These are phyloP conservation scores for Phlegmacium glaucopus DNA, from an alignment of 768 basidiomycete genomes.

Conservation along the genomic window DNA sequence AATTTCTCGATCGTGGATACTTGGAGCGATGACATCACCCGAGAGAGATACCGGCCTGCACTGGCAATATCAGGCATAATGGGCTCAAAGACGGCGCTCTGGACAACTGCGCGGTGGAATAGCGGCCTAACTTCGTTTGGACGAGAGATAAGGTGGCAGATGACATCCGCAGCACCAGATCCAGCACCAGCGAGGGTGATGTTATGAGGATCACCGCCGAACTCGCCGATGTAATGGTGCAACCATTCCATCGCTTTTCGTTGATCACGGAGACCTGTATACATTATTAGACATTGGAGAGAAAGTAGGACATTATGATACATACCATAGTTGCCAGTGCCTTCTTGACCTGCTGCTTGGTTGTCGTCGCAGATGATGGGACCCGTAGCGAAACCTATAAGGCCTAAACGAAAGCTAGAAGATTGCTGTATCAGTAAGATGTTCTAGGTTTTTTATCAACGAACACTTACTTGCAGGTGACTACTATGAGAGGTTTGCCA, in stretches of 20 bases:
- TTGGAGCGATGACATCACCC: conserved; percentile 54
- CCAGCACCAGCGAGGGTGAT: conserved; percentile 50
- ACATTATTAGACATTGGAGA: conserved; percentile 2
- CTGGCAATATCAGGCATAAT: conserved; percentile 55
- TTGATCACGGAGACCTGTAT: conserved; percentile 60
- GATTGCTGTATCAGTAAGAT: conserved; percentile 1
- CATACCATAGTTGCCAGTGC: conserved; percentile 76
- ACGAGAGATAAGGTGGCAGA: conserved; percentile 60
- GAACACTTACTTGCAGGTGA: conserved; percentile 68
- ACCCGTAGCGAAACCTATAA: conserved; percentile 75
- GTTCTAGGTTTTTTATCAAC: conserved; percentile 1
- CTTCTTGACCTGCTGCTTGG: conserved; percentile 57
- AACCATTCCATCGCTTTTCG: conserved; percentile 63
- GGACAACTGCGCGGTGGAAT: conserved; percentile 74
- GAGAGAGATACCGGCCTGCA: conserved; percentile 66
- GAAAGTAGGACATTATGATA: conserved; percentile 2
- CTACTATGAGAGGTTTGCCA: conserved; percentile 65
- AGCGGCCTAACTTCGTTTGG: conserved; percentile 57
- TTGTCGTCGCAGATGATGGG: conserved; percentile 67
- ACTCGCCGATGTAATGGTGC: conserved; percentile 52
- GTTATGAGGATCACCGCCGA: conserved; percentile 66
- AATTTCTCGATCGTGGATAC: conserved; percentile 59
- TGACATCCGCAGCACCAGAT: conserved; percentile 55
- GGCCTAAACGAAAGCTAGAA: conserved; percentile 68
- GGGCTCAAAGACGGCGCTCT: conserved; percentile 64